These are phyloP conservation scores for Pythium insidiosum DNA, from an alignment of 352 stramenopile genomes.

Conservation along the genomic window DNA sequence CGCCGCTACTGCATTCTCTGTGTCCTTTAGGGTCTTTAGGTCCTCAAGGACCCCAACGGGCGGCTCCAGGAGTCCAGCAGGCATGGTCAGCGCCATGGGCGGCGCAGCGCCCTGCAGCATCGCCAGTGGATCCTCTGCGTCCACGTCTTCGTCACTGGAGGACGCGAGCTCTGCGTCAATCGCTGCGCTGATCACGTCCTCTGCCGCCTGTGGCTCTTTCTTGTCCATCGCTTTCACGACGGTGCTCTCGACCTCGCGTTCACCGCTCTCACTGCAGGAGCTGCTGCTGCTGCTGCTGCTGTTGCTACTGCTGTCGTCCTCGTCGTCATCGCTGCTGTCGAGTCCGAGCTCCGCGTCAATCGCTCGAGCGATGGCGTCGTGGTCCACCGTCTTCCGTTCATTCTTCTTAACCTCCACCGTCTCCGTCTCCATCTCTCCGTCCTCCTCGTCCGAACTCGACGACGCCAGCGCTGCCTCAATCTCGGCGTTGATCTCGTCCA, in stretches of 20 bases:
- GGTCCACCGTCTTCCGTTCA: background rate
- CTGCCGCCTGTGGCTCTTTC: background rate
- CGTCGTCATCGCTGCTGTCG: conserved; percentile 1
- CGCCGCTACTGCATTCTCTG: conserved; percentile 1
- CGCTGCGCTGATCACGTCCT: background rate
- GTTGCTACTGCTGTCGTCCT: conserved; percentile 4
- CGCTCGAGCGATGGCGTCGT: conserved; percentile 8
- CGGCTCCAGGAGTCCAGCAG: too few relatives aligned
- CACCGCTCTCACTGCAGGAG: too few relatives aligned
- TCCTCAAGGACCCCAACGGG: background rate
- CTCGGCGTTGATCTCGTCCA: conserved; percentile 14
- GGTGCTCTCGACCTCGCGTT: background rate
- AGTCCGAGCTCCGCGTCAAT: conserved; percentile 12
- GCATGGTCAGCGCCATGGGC: too few relatives aligned
- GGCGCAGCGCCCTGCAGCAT: background rate
- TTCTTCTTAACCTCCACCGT: background rate
- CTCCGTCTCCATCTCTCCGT: background rate
- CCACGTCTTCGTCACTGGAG: conserved; percentile 12
- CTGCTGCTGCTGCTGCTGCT: conserved; percentile 1
- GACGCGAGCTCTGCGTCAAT: conserved; percentile 32
- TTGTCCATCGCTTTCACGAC: background rate
- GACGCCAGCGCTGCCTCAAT: conserved; percentile 4
- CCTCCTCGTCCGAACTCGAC: background rate
- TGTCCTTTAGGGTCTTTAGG: background rate
- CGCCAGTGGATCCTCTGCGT: background rate